Conservation (phyloP, 352 stramenopile species). For the Vaucheria bursata region DNA sequence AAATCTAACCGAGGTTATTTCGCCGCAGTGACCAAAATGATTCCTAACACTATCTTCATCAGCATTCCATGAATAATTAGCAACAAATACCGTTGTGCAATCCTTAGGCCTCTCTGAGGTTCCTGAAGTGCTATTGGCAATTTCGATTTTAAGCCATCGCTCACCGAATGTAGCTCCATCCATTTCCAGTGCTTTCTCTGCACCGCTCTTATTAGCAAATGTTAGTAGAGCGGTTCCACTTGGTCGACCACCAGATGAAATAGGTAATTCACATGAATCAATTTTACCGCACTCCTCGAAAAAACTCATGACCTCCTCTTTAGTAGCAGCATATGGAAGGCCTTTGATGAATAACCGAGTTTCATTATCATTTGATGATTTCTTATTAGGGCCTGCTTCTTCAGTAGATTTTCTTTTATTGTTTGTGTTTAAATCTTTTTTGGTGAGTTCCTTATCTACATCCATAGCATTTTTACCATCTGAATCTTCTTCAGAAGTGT, state of each 20-base stretch:
- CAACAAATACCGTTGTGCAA: conserved; percentile 87
- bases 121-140: conserved; percentile 51
- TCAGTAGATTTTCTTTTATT: conserved; percentile 52
- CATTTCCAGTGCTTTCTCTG: conserved; percentile 63
- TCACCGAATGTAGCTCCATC: conserved; percentile 58
- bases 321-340: conserved; percentile 82
- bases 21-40: conserved; percentile 84
- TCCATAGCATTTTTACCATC: background rate
- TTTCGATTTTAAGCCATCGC: conserved; percentile 87
- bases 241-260: conserved; percentile 42
- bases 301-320: conserved; percentile 85
- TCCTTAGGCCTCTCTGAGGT: conserved; percentile 82
- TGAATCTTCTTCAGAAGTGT: background rate
- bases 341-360: conserved; percentile 77
- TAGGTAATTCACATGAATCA: conserved; percentile 23
- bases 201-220: conserved; percentile 66
- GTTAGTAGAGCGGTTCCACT: conserved; percentile 89
- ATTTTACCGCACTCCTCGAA: conserved; percentile 79
- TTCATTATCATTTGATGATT: conserved; percentile 30
- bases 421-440: background rate
- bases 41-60: conserved; percentile 76
- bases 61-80: conserved; percentile 91
- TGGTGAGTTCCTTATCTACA: background rate
- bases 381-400: conserved; percentile 56
- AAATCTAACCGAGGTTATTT: conserved; percentile 85